phyloP scores from a whole-genome alignment of 306 rosid genomes.

The Rosa lucieae region DNA sequence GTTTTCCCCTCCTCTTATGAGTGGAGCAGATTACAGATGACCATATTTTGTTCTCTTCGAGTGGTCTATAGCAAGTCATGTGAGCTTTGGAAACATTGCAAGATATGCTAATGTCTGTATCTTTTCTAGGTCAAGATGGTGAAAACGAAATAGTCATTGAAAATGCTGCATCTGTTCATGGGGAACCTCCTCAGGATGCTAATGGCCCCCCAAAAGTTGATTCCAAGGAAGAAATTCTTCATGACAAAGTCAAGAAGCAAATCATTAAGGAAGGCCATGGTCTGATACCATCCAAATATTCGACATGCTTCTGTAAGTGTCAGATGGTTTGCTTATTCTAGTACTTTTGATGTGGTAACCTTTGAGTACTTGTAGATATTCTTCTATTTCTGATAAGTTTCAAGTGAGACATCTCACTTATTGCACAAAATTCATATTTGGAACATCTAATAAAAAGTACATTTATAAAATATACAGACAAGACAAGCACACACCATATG shows the following conservation, averaged over 20 bases:
- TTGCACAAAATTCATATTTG: neutral
- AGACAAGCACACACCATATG: neutral
- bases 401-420: neutral
- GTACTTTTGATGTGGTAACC: conserved; percentile 1
- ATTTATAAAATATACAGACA: neutral
- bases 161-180: conserved; percentile 58
- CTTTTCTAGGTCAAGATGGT: conserved; percentile 50
- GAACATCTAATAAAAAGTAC: conserved; percentile 7
- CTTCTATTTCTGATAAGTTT: neutral
- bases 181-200: conserved; percentile 51
- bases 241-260: conserved; percentile 81
- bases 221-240: conserved; percentile 71
- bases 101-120: neutral
- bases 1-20: neutral
- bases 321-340: neutral
- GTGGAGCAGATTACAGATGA: neutral
- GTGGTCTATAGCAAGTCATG: neutral
- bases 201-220: conserved; percentile 74
- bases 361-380: neutral
- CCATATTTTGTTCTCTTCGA: neutral
- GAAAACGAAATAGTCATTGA: conserved; percentile 61
- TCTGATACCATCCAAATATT: conserved; percentile 75
- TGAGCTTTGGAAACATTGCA: neutral
- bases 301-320: conserved; percentile 89
- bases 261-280: conserved; percentile 87